Evolutionary conservation across 1,139 yeast genomes (phyloP), one percentile per base, ranked within the genome.

Genomic region (Yamadazyma friedrichii): DNA sequence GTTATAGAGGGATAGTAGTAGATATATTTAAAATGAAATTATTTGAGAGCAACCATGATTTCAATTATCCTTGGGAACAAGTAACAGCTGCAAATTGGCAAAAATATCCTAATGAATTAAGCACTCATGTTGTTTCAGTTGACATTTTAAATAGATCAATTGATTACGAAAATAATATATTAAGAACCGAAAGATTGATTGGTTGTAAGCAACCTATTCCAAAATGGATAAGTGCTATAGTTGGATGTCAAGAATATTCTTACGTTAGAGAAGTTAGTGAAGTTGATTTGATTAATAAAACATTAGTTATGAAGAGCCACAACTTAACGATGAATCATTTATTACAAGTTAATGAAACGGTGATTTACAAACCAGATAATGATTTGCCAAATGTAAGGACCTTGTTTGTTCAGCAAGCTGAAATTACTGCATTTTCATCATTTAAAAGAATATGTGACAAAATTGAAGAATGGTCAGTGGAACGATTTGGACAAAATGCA

Each of bases 61-160:
- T 88, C 62, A 69, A 79, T 46, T 91, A 91, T 56, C 79, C 95
- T 0, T 91, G 98, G 97, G 95, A 86, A 31, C 89, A 88, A 56
- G 96, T 93, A 15, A 86, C 96, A 1, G 91, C 95, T 0, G 98
- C 98, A 44, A 91, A 93, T 62, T 93, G 98, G 98, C 82, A 80
- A 50, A 93, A 93, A 56, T 93, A 93, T 64, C 98, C 98, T 12
- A 93, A 93, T 51, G 95, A 89, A 55, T 73, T 84, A 47, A 84
- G 96, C 6, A 78, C 95, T 0, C 98, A 93, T 64, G 98, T 93
- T n/a, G 84, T 88, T 13, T 94, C 95, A 1, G 98, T 93, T 6
- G 98, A 93, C 61, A 88, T 88, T 2, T 65, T 93, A 37, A 69
- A 84, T 45, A 73, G 98, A 45, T 87, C 83, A 50, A 59, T 88